These are phyloP conservation scores for Conidiobolus incongruus DNA, from an alignment of 371 early-diverging fungal species.

Conservation along the genomic window DNA sequence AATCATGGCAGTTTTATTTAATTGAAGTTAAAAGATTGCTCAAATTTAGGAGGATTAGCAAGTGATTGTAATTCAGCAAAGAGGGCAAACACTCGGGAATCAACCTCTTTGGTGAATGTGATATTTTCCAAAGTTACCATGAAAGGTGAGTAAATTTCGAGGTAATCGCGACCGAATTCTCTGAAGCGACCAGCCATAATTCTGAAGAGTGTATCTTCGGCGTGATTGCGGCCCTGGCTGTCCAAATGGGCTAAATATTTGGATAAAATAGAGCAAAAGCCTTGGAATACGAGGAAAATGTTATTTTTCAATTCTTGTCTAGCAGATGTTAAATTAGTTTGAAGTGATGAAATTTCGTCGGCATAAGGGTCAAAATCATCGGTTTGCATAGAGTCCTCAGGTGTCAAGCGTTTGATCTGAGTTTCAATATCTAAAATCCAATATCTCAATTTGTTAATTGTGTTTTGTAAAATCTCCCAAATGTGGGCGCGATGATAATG, in stretches of 20 bases:
- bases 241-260: background rate
- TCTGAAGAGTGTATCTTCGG: background rate
- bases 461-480: conserved; percentile 1
- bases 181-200: background rate
- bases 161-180: background rate
- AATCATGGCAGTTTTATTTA: no score
- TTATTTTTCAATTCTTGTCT: background rate
- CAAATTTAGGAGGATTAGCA: no score
- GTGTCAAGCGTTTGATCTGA: background rate
- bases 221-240: background rate
- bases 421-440: background rate
- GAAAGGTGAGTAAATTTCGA: no score
- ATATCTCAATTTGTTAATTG: background rate
- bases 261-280: background rate
- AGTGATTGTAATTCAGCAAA: no score
- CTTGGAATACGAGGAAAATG: background rate
- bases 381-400: background rate
- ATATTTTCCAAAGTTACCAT: no score
- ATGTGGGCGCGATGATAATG: background rate
- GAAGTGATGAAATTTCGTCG: background rate
- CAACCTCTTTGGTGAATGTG: no score
- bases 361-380: background rate
- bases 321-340: background rate
- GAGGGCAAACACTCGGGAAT: no score
- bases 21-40: no score